These are phyloP conservation scores for Ceriops tagal DNA, from an alignment of 345 rosid genomes.

Conservation along the genomic window DNA sequence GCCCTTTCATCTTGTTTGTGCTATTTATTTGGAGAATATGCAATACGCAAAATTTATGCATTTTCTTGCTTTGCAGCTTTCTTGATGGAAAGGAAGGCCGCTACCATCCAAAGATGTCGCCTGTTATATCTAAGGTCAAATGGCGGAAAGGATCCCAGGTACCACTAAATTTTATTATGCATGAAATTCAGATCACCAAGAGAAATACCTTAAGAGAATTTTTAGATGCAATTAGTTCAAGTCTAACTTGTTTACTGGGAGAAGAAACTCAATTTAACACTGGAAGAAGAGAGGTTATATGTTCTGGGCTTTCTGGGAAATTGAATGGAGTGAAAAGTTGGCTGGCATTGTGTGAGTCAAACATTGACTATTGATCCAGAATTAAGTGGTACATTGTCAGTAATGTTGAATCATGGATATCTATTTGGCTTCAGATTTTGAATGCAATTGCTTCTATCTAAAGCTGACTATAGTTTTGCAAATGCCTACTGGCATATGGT, in stretches of 20 bases:
- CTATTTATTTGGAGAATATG: constrained; percentile 1
- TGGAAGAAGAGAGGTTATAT: too few species aligned
- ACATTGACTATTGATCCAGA: too few species aligned
- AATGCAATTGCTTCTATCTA: not conserved
- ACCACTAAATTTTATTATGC: constrained; percentile 23
- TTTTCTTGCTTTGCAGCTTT: constrained; percentile 43
- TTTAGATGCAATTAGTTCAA: not conserved
- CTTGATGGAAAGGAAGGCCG: constrained; percentile 19
- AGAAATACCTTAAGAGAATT: too few species aligned
- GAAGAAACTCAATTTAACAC: not conserved
- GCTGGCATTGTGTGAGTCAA: too few species aligned
- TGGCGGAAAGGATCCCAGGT: constrained; percentile 39
- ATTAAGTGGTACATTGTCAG: not conserved
- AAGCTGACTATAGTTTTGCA: too few species aligned
- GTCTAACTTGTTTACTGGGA: not conserved
- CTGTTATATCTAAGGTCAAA: constrained; percentile 19
- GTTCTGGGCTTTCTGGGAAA: not conserved
- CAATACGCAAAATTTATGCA: not conserved
- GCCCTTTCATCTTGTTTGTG: constrained; percentile 15
- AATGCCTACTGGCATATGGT: too few species aligned
- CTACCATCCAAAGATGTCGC: constrained; percentile 22
- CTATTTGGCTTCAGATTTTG: not conserved
- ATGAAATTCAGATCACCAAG: constrained; percentile 20
- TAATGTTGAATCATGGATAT: not conserved
- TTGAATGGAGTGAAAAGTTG: not conserved